These are phyloP conservation scores for Zygosaccharomyces rouxii DNA, from an alignment of 805 yeast genomes.

Conservation along the genomic window DNA sequence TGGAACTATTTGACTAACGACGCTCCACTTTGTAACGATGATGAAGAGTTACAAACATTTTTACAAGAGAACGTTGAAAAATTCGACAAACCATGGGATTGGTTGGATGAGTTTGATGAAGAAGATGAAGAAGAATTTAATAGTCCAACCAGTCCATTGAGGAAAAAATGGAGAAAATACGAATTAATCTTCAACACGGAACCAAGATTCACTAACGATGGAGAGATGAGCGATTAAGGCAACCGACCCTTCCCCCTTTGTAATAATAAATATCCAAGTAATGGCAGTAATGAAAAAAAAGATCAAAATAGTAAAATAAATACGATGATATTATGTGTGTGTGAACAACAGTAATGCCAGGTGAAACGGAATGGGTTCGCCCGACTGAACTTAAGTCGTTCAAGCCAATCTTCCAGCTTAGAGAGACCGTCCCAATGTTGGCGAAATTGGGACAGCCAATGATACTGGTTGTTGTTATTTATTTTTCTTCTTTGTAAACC, in stretches of 20 bases:
- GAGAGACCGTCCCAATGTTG: slow-evolving; percentile 28
- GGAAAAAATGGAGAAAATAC: slow-evolving; percentile 36
- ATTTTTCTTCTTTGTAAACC: not conserved
- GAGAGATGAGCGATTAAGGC: slow-evolving; percentile 30
- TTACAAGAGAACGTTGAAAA: slow-evolving; percentile 19
- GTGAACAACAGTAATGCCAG: slow-evolving; percentile 29
- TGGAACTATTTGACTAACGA: slow-evolving; percentile 51
- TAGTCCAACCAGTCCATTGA: slow-evolving; percentile 28
- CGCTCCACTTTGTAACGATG: slow-evolving; percentile 27
- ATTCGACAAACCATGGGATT: slow-evolving; percentile 32
- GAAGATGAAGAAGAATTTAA: slow-evolving; percentile 32
- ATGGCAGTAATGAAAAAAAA: not conserved
- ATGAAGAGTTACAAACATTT: slow-evolving; percentile 21
- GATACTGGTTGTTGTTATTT: slow-evolving; percentile 23
- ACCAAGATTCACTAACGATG: slow-evolving; percentile 32
- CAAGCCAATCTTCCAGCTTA: slow-evolving; percentile 28
- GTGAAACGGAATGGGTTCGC: slow-evolving; percentile 11
- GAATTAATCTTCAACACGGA: slow-evolving; percentile 35
- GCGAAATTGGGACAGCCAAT: slow-evolving; percentile 26
- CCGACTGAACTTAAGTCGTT: slow-evolving; percentile 30
- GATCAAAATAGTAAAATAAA: not conserved
- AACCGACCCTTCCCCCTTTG: not conserved
- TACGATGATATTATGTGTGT: slow-evolving; percentile 9
- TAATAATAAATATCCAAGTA: slow-evolving; percentile 1
- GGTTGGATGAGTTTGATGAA: slow-evolving; percentile 39